Evolutionary conservation across 345 rosid species (phyloP).

Genomic region (Populus alba): DNA sequence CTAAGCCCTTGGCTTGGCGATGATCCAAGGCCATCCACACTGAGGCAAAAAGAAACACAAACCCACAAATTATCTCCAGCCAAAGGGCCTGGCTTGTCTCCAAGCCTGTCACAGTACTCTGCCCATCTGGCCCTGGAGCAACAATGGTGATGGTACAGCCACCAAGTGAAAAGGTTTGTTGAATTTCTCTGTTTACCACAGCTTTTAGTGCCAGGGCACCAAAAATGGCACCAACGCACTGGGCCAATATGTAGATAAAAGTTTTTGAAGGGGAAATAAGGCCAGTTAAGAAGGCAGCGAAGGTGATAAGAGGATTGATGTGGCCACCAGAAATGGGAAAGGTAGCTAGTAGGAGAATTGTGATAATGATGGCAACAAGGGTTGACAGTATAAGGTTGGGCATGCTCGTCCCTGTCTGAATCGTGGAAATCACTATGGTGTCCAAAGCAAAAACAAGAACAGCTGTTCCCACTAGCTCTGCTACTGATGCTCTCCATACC

Average conservation of each 20-base stretch:
- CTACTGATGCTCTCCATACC: slow-evolving; percentile 30
- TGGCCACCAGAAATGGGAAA: slow-evolving; percentile 44
- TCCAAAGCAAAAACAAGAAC: slow-evolving; percentile 21
- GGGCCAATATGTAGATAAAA: slow-evolving; percentile 30
- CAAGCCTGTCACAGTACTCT: slow-evolving; percentile 11
- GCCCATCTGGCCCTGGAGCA: slow-evolving; percentile 29
- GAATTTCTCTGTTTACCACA: slow-evolving; percentile 19
- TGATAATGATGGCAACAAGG: slow-evolving; percentile 5
- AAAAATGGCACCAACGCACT: slow-evolving; percentile 34
- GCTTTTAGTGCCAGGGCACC: slow-evolving; percentile 35
- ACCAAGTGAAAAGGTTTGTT: slow-evolving; percentile 33
- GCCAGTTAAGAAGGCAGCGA: slow-evolving; percentile 34
- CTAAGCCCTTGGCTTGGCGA: slow-evolving; percentile 34
- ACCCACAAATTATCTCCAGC: slow-evolving; percentile 38
- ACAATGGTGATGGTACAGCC: slow-evolving; percentile 30
- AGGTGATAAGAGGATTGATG: slow-evolving; percentile 39
- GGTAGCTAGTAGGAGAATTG: slow-evolving; percentile 28
- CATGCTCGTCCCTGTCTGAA: slow-evolving; percentile 9
- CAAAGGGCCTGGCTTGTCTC: slow-evolving; percentile 23
- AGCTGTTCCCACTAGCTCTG: slow-evolving; percentile 24
- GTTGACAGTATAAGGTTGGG: slow-evolving; percentile 25
- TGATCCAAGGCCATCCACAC: slow-evolving; percentile 45
- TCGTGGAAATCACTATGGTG: slow-evolving; percentile 21
- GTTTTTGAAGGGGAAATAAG: slow-evolving; percentile 22
- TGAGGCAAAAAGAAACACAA: slow-evolving; percentile 37